Evolutionary conservation across 441 rosid genomes (phyloP), one percentile per base, ranked within the genome.

Genomic region (Corymbia calophylla): DNA sequence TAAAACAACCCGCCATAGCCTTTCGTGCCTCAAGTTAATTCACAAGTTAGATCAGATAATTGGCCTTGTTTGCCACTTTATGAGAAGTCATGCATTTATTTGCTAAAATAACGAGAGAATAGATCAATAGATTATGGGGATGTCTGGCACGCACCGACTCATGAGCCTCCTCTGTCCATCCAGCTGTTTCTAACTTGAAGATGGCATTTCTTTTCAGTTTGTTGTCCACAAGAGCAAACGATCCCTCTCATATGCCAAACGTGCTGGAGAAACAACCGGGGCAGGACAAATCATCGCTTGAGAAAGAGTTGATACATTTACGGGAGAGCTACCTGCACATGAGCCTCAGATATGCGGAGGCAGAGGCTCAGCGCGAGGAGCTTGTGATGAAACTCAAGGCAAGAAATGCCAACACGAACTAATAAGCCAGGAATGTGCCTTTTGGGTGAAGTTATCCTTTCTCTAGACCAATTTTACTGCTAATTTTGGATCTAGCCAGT

Each of bases 271-370:
- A 82, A 8, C 53, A 86, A 56, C n/a, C 53, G 29, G 87, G 85
- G 49, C 70, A 87, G 44, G 88, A 73, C 53, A 48, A 68, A 73
- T 86, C 91, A 47, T 86, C 91, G 3, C 91, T 93, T 9, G 93
- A 93, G 92, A 60, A 84, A 35, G 97, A 96, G 92, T 88, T 96
- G 89, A 93, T 55, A 89, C 95, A 94, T 70, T 60, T 95, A 80
- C 94, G 60, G 3, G 95, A 96, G 77, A 91, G 95, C 54, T 95
- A 94, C 93, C 90, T 92, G 90, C 92, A 93, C 58, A 92, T 95
- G 95, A 96, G 98, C 94, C 95, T 95, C 60, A 94, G 95, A 88
- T 96, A 93, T 47, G 96, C 96, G 0, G 94, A 96, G 91, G 97
- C 93, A 4, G 96, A 95, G 92, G 92, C 94, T 87, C 92, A 95